Evolutionary conservation across 2,329 filamentous ascomycete genomes (phyloP).

Genomic region (Xylaria digitata): DNA sequence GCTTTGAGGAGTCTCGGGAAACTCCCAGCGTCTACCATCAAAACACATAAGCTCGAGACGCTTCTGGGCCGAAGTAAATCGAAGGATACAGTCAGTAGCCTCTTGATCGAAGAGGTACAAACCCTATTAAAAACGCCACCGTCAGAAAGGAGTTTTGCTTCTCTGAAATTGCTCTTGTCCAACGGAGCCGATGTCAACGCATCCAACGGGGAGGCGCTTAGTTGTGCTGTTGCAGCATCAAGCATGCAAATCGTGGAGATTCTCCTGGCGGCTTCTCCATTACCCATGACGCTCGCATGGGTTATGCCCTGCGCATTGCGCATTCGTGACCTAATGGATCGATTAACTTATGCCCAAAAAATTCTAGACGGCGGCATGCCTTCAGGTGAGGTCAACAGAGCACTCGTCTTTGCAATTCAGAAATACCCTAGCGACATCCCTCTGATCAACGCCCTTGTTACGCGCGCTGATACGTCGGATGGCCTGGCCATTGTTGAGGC

Average conservation of each 20-base stretch:
- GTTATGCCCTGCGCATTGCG: constrained; percentile 65
- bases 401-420: constrained; percentile 62
- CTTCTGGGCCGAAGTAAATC: constrained; percentile 59
- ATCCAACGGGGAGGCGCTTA: constrained; percentile 62
- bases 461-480: constrained; percentile 61
- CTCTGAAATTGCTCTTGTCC: constrained; percentile 60
- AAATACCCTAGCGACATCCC: constrained; percentile 61
- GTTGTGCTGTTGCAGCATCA: constrained; percentile 61
- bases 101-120: constrained; percentile 65
- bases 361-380: constrained; percentile 63
- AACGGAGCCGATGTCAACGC: constrained; percentile 67
- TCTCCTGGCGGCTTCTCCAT: constrained; percentile 58
- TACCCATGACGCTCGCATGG: constrained; percentile 57
- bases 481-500: constrained; percentile 62
- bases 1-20: constrained; percentile 58
- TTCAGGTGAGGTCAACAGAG: constrained; percentile 61
- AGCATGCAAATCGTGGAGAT: constrained; percentile 61
- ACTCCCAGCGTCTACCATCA: constrained; percentile 58
- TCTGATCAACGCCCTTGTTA: constrained; percentile 59
- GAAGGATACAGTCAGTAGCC: constrained; percentile 57
- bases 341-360: constrained; percentile 61
- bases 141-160: constrained; percentile 55
- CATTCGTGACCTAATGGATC: constrained; percentile 62
- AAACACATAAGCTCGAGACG: constrained; percentile 61
- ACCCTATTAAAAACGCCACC: constrained; percentile 54